phyloP scores from a whole-genome alignment of 164 flowering plant genomes.

The Umbellularia californica region DNA sequence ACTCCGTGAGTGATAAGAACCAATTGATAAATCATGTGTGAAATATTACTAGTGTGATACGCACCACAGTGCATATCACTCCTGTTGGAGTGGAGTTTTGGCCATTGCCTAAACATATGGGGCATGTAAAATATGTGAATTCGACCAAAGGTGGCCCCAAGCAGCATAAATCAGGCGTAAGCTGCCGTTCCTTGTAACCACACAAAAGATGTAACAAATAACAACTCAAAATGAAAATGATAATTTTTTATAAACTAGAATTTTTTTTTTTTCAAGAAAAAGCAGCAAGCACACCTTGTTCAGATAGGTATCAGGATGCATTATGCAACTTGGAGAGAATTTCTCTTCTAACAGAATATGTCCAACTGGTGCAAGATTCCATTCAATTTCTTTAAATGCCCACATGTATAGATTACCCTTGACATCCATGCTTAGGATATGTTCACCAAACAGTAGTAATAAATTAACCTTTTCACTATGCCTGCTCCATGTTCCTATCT shows the following conservation, averaged over 20 bases:
- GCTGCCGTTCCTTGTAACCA: too few relatives aligned
- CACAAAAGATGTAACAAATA: not conserved
- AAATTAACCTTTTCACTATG: constrained; percentile 73
- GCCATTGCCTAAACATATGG: too few relatives aligned
- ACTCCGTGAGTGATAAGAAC: too few relatives aligned
- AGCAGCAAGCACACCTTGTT: constrained; percentile 60
- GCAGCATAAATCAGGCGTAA: too few relatives aligned
- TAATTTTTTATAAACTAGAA: not conserved
- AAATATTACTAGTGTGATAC: too few relatives aligned
- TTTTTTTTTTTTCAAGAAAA: constrained; percentile 4
- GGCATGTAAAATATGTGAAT: too few relatives aligned
- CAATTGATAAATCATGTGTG: too few relatives aligned
- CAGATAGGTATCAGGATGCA: constrained; percentile 96
- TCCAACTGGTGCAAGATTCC: constrained; percentile 60
- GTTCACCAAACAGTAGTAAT: constrained; percentile 81
- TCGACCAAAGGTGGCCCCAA: too few relatives aligned
- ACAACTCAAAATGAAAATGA: not conserved
- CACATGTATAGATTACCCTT: constrained; percentile 77
- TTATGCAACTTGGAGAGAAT: constrained; percentile 73
- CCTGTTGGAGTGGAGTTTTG: too few relatives aligned
- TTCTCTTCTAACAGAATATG: constrained; percentile 51
- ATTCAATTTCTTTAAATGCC: constrained; percentile 71
- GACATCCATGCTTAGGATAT: constrained; percentile 72
- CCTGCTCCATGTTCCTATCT: constrained; percentile 90
- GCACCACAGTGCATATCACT: too few relatives aligned